Percentiles rank a stretch among this genome's conserved stretches.
Conservation (phyloP, 2,329 filamentous ascomycete genomes). For the Phyllosticta citrichinensis region DNA sequence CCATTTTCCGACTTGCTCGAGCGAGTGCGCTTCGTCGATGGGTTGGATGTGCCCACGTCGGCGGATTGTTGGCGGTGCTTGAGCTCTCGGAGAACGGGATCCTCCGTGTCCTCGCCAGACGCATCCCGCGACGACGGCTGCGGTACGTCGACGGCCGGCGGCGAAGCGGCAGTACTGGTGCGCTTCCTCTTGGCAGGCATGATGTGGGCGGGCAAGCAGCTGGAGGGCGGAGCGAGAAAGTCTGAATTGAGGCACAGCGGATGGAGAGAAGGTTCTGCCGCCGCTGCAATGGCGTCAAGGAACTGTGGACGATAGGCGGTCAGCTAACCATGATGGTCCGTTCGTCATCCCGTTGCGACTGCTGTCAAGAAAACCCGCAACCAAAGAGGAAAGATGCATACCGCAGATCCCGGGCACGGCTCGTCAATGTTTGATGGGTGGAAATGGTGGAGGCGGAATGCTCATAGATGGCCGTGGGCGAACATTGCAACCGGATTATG, state of each 20-base stretch:
- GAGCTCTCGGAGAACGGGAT: slow-evolving; percentile 53
- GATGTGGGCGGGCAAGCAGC: not conserved
- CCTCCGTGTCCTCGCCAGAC: slow-evolving; percentile 71
- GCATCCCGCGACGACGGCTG: slow-evolving; percentile 72
- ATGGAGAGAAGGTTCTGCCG: not conserved
- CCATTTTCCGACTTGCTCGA: slow-evolving; percentile 39
- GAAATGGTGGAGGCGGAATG: not conserved
- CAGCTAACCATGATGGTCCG: slow-evolving; percentile 8
- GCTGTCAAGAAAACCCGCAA: slow-evolving; percentile 2
- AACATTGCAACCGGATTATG: not conserved
- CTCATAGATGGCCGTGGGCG: not conserved
- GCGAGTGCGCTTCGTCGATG: slow-evolving; percentile 65
- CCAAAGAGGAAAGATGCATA: not conserved
- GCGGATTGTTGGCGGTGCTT: slow-evolving; percentile 50
- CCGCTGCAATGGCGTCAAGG: slow-evolving; percentile 2
- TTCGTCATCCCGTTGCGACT: not conserved
- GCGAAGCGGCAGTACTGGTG: slow-evolving; percentile 40
- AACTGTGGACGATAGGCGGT: slow-evolving; percentile 4
- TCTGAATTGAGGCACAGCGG: not conserved
- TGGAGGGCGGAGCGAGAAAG: not conserved
- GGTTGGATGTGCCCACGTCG: slow-evolving; percentile 21
- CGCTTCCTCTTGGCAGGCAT: slow-evolving; percentile 69
- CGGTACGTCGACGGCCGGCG: slow-evolving; percentile 44
- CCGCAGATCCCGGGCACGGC: not conserved
- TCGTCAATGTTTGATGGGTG: not conserved